Base-by-base conservation (phyloP, 768 basidiomycete species). In the Phaeotremella skinneri region DNA sequence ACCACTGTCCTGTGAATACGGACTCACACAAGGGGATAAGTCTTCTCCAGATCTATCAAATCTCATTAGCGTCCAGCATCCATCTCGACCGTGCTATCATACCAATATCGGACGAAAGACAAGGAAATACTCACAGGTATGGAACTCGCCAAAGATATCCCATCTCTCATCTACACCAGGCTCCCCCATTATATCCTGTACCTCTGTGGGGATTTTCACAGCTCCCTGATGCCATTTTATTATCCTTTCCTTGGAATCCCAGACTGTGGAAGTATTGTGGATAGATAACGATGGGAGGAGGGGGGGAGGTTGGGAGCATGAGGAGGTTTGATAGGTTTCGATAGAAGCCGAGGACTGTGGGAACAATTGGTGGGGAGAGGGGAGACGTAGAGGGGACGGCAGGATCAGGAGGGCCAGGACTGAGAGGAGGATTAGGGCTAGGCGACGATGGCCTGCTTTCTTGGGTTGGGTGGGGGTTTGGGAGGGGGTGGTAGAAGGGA, bases 241-340 rank as follows among this genome's bases (percentile, higher is more conserved):
- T 21, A 60, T 60, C 30, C 49, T 31, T 16, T 60, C 45, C 58
- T 60, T 60, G 43, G 23, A 27, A 9, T 54, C 43, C 53, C 58
- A 55, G 1, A 60, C 58, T 6, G 26, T 27, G 1, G 58, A 54
- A 45, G 37, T 50, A 31, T 60, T 55, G 45, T 59, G 51, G 9
- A 27, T 6, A n/a, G 26, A 37, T 42, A 47, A 23, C 9, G 52
- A 45, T 5, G 62, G 62, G 4, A 63, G 26, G 47, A 63, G 49
- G 17, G 62, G 42, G 20, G 58, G 52, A 6, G 62, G 57, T 42
- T 63, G 62, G 6, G 30, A 52, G 39, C 62, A 63, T 47, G 51
- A 20, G 14, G 7, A 6, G 41, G 20, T 47, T n/a, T 7, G 3
- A 27, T 9, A 1, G n/a, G 11, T 21, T 32, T 32, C 2, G 31